Evolutionary conservation across 2,329 filamentous ascomycete species (phyloP).

Genomic region (Scleromitrula shiraiana): DNA sequence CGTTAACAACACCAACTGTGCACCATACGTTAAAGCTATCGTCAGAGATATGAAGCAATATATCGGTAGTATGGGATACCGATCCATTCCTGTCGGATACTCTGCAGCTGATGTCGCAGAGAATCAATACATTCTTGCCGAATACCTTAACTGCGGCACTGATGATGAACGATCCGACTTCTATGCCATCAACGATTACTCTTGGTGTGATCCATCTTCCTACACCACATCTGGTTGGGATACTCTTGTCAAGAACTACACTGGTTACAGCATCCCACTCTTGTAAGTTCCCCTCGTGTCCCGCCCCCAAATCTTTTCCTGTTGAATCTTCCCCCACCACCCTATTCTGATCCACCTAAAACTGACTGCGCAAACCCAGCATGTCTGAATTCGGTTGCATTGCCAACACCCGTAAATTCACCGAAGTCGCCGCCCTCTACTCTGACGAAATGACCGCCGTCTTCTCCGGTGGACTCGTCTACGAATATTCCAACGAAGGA

Average conservation of each 20-base stretch:
- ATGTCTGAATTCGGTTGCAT: conserved; percentile 90
- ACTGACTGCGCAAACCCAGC: too few relatives aligned
- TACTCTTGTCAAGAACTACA: conserved; percentile 59
- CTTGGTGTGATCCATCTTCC: conserved; percentile 54
- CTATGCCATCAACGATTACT: conserved; percentile 60
- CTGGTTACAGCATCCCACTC: conserved; percentile 59
- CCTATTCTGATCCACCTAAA: too few relatives aligned
- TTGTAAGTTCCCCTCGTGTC: too few relatives aligned
- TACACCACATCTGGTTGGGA: conserved; percentile 58
- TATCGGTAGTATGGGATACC: conserved; percentile 39
- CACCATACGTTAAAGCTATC: conserved; percentile 51
- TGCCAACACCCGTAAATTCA: conserved; percentile 71
- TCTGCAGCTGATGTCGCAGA: conserved; percentile 58
- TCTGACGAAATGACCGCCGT: conserved; percentile 71
- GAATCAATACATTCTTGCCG: conserved; percentile 60
- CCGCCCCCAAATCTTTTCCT: too few relatives aligned
- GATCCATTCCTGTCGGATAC: conserved; percentile 49
- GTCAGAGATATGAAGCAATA: conserved; percentile 50
- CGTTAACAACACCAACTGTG: conserved; percentile 40
- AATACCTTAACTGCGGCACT: conserved; percentile 67
- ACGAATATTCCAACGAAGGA: conserved; percentile 81
- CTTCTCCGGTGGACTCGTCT: conserved; percentile 93
- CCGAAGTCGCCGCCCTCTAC: conserved; percentile 76
- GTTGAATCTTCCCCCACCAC: too few relatives aligned
- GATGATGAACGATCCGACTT: conserved; percentile 60